These are phyloP conservation scores for Astragalus glycyphyllos DNA, from an alignment of 306 rosid species.

Conservation along the genomic window DNA sequence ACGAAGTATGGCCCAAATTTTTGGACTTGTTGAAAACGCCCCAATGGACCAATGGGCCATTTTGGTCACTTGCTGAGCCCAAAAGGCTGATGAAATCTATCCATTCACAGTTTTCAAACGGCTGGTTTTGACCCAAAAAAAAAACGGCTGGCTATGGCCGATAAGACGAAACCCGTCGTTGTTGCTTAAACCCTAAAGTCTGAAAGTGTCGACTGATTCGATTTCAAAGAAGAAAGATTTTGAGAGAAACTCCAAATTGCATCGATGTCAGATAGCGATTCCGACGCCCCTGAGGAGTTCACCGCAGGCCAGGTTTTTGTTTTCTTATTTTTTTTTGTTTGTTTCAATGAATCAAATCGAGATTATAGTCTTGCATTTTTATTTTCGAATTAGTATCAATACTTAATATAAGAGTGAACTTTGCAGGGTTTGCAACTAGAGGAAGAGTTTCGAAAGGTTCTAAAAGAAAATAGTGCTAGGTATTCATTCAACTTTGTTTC, in stretches of 20 bases:
- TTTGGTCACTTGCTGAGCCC: neutral
- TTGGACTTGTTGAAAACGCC: too few species aligned
- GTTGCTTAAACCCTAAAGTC: slow-evolving; percentile 46
- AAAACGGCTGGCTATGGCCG: neutral
- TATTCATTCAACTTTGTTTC: slow-evolving; percentile 33
- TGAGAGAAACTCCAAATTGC: slow-evolving; percentile 1
- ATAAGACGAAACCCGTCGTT: neutral
- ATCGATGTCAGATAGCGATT: slow-evolving; percentile 65
- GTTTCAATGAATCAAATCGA: slow-evolving; percentile 21
- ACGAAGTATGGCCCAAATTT: too few species aligned
- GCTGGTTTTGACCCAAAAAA: neutral
- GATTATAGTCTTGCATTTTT: neutral
- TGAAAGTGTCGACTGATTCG: neutral
- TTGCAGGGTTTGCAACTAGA: slow-evolving; percentile 71
- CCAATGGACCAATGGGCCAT: slow-evolving; percentile 15
- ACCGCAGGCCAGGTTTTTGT: slow-evolving; percentile 63
- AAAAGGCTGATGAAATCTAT: neutral
- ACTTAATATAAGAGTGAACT: slow-evolving; percentile 29
- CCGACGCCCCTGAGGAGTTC: slow-evolving; percentile 84
- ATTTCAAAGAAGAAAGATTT: neutral
- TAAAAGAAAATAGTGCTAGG: slow-evolving; percentile 76
- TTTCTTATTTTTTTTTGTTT: neutral
- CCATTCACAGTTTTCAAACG: neutral
- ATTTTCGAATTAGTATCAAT: neutral
- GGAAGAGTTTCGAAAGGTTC: slow-evolving; percentile 61